Evolutionary conservation across 306 rosid species (phyloP), one percentile per base, ranked within the genome.

Genomic region (Ormosia semicastrata): DNA sequence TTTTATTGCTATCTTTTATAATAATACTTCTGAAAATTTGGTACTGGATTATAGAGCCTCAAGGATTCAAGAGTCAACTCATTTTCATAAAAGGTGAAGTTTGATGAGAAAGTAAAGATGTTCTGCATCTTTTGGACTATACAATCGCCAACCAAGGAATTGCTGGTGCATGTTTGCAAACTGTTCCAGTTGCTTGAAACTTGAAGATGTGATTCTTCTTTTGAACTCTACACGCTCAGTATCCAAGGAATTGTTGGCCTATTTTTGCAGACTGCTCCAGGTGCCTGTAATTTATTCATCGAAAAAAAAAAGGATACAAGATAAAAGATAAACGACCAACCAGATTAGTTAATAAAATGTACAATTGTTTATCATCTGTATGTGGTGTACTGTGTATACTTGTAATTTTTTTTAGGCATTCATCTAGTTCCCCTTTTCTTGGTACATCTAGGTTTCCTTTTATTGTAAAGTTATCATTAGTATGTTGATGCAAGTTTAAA

Each of bases 21-120:
- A 10, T 50, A n/a, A 73, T 34, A 54, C 65, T 73, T 72, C 41
- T 50, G 41, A 64, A 78, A 56, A 36, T 29, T 8, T 66, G 67
- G 67, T 54, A 32, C 71, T 86, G 85, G 71, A 68, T 76, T 84
- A 32, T 47, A 93, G 97, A 85, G 88, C 84, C 89, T 93, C 79
- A 92, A 82, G 79, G 95, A 91, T 24, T 89, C 91, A 69, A 87
- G 92, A 67, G 54, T 11, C 78, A 86, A 76, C 65, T 85, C 85
- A 30, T 78, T 77, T 82, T 89, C 89, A 50, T 54, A 71, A 76
- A 84, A 84, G 79, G 77, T 14, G 73, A 82, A 78, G 70, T 77
- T 44, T 54, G 75, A 43, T 39, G 86, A 78, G 75, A 59, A 78
- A 36, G 88, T 44, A 46, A 49, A 78, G 76, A 63, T 68, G 18